Base-by-base conservation (phyloP, 176 grass and related monocot species). In the Tillandsia leiboldiana region DNA sequence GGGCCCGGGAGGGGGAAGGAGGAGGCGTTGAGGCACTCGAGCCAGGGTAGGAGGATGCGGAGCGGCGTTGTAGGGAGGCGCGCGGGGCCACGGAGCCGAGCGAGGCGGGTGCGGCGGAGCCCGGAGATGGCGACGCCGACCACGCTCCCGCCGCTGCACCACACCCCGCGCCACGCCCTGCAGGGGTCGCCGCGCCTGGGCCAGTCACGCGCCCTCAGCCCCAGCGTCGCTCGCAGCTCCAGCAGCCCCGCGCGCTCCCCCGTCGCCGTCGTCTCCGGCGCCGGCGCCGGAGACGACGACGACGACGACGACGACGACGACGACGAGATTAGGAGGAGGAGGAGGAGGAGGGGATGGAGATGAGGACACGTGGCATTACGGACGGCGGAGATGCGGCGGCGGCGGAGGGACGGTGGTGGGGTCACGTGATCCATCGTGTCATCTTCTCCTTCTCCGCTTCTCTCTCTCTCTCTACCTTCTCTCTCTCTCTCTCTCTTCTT, bases 171-270 rank as follows among this genome's bases (percentile, higher is more conserved):
- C 92, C 92, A 96, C 68, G 81, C 49, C 15, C 71, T 0, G 80
- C 92, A 96, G 11, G 92, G 92, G 88, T 96, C 86, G 9, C 76
- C 67, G 1, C 11, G 61, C 2, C 86, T 79, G 50, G 86, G 92
- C 92, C 92, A 96, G 88, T 96, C 86, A 33, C 92, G 72, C 23
- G 92, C 88, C 48, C 92, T 81, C 8, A 96, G 82, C 11, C 92
- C 88, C 12, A 92, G 92, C 70, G 92, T 85, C 22, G 71, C 78
- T 0, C 92, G 86, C 56, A 96, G 88, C 59, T 75, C 65, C 78
- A 91, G 91, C 4, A 96, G 76, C 22, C 76, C 88, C 2, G 51
- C 18, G 72, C 91, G 86, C 67, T 75, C 70, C 58, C 15, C 59
- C 57, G 81, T 67, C 28, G 17, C 86, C 15, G 24, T 24, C 24